phyloP scores from a whole-genome alignment of 1,284 basidiomycete species.

The Ganoderma lingzhi region DNA sequence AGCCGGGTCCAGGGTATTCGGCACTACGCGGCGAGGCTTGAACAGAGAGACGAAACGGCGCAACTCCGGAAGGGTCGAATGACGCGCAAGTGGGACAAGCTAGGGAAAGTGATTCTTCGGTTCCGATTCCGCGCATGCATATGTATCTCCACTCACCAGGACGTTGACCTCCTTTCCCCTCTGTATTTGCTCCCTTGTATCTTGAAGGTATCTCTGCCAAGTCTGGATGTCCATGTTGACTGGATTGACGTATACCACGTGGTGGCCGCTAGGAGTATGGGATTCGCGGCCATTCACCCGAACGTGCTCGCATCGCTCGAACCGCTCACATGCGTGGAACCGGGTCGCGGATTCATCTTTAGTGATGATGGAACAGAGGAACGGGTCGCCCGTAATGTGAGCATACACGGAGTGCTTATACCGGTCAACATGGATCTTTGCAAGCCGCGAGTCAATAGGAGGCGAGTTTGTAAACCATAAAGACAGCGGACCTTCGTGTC shows the following conservation, averaged over 20 bases:
- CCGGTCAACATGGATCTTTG: slow-evolving; percentile 87
- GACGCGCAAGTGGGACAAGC: slow-evolving; percentile 86
- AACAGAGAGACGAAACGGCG: slow-evolving; percentile 83
- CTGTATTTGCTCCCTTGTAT: slow-evolving; percentile 52
- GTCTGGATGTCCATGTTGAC: slow-evolving; percentile 64
- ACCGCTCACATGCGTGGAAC: slow-evolving; percentile 93
- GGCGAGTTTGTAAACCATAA: background rate
- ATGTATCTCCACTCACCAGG: slow-evolving; percentile 56
- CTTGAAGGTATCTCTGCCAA: slow-evolving; percentile 70
- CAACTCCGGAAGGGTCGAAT: slow-evolving; percentile 88
- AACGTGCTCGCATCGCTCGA: slow-evolving; percentile 75
- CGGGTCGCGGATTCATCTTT: slow-evolving; percentile 66
- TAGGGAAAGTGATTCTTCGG: slow-evolving; percentile 40
- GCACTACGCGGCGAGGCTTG: slow-evolving; percentile 75
- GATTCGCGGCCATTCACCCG: slow-evolving; percentile 50
- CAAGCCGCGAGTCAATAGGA: background rate
- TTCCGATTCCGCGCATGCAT: background rate
- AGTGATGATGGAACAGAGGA: slow-evolving; percentile 72
- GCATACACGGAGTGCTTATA: slow-evolving; percentile 83
- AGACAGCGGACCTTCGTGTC: slow-evolving; percentile 56
- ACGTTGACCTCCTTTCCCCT: slow-evolving; percentile 58
- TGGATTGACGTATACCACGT: slow-evolving; percentile 82
- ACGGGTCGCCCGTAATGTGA: slow-evolving; percentile 63
- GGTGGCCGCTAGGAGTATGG: slow-evolving; percentile 49
- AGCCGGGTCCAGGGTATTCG: slow-evolving; percentile 78